Base-by-base conservation (phyloP, 2,329 filamentous ascomycete species). In the Aspergillus novoparasiticus region DNA sequence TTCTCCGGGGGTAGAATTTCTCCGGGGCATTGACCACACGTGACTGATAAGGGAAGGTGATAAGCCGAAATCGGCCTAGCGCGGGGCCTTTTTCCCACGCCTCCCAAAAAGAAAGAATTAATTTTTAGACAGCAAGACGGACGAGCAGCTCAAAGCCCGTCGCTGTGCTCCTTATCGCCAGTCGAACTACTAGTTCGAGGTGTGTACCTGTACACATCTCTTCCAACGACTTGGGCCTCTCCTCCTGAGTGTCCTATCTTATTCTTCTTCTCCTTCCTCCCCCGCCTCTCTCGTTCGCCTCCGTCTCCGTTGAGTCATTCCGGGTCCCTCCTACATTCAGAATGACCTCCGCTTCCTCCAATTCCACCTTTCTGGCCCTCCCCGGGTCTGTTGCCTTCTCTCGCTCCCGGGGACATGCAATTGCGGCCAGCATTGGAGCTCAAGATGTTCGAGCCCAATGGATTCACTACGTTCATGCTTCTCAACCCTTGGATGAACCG, bases 381-480 rank as follows among this genome's bases (percentile, higher is more conserved):
- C 74, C 76, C 8, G 79, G 79, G 65, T 75, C 79, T 21, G 76
- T 80, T 67, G 80, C 81, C 59, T 82, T 80, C 61, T 82, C 81
- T 26, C 76, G 75, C 45, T 83, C 82, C 63, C 79, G 81, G 58
- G 76, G 79, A 34, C 76, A 76, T 64, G 76, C 75, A 48, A 73
- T 83, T 64, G 79, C 80, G 58, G 69, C 74, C 21, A 78, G 76
- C 60, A 75, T 83, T 61, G 78, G 78, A 43, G 79, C 78, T 6
- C 69, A 75, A 54, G 78, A 81, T 64, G 77, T 83, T 48, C 76
- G 79, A 51, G 80, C 80, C 50, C 79, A 82, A 68, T 83, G 79
- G 74, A 70, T 83, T 63, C 91, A 92, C 81, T 92, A 91, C 72
- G 83, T 91, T 62, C 84, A 89, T 73, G 81, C 89, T 65, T 82